These are phyloP conservation scores for Didymella pomorum DNA, from an alignment of 2,329 filamentous ascomycete species.

Conservation along the genomic window DNA sequence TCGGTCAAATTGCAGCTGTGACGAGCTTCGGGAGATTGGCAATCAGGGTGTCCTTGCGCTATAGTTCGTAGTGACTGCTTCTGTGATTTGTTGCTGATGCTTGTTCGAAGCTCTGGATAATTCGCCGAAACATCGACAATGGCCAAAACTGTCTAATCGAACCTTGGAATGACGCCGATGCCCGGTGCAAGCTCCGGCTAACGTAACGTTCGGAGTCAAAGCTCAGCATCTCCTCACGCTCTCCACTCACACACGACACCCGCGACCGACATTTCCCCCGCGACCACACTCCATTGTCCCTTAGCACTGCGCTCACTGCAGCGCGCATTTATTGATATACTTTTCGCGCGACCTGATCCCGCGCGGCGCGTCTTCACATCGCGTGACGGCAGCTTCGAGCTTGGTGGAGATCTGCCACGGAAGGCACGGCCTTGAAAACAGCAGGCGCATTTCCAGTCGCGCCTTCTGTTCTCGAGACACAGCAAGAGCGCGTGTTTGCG, in stretches of 20 bases:
- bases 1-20: slow-evolving; percentile 18
- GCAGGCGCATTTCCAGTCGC: slow-evolving; percentile 33
- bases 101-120: slow-evolving; percentile 6
- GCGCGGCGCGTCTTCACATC: slow-evolving; percentile 22
- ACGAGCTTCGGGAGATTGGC: neutral
- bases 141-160: slow-evolving; percentile 18
- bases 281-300: slow-evolving; percentile 25
- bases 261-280: slow-evolving; percentile 26
- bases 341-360: slow-evolving; percentile 3
- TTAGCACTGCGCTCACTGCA: slow-evolving; percentile 17
- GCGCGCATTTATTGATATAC: slow-evolving; percentile 21
- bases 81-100: neutral
- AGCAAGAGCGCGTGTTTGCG: slow-evolving; percentile 28
- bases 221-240: slow-evolving; percentile 39
- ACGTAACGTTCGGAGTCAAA: slow-evolving; percentile 24
- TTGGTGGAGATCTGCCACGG: slow-evolving; percentile 27
- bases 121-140: slow-evolving; percentile 9
- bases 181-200: slow-evolving; percentile 9
- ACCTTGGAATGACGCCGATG: slow-evolving; percentile 31
- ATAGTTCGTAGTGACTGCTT: neutral
- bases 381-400: slow-evolving; percentile 27
- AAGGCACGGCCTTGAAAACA: slow-evolving; percentile 31
- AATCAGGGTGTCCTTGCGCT: neutral
- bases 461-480: slow-evolving; percentile 25
- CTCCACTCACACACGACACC: slow-evolving; percentile 44